These are phyloP conservation scores for Amylocystis lapponica DNA, from an alignment of 768 basidiomycete genomes.

Conservation along the genomic window DNA sequence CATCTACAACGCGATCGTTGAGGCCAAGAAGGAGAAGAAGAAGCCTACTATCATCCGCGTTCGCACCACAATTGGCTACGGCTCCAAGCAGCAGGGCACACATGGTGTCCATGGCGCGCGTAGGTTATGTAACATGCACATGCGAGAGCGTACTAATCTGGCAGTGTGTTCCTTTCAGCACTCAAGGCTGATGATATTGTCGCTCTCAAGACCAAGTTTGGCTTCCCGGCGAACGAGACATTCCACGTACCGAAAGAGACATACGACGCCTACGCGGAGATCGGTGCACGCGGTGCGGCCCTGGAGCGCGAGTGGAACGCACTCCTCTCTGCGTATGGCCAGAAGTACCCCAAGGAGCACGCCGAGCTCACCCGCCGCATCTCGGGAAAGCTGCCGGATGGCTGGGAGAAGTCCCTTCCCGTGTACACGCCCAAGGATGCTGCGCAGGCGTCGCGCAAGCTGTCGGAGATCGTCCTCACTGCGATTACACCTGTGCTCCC, in stretches of 20 bases:
- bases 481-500: constrained; percentile 71
- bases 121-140: constrained; percentile 34
- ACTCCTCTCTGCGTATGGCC: constrained; percentile 59
- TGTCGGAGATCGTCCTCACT: constrained; percentile 85
- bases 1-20: constrained; percentile 74
- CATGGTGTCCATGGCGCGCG: constrained; percentile 93
- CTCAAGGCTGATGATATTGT: constrained; percentile 90
- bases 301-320: constrained; percentile 72
- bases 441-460: constrained; percentile 88
- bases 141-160: too few relatives aligned
- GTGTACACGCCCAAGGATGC: constrained; percentile 79
- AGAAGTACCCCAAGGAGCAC: constrained; percentile 80
- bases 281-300: constrained; percentile 67
- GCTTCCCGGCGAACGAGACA: constrained; percentile 69
- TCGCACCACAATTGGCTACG: constrained; percentile 89
- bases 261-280: constrained; percentile 59
- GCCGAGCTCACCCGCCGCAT: constrained; percentile 85
- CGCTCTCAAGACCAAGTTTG: constrained; percentile 77
- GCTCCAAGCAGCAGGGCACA: constrained; percentile 89
- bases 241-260: constrained; percentile 77
- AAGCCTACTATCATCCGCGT: constrained; percentile 88
- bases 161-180: too few relatives aligned
- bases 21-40: constrained; percentile 66
- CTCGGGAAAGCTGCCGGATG: constrained; percentile 72
- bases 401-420: constrained; percentile 84